These are phyloP conservation scores for Deuterostichococcus epilithicus DNA, from an alignment of 139 green algal genomes.

Conservation along the genomic window DNA sequence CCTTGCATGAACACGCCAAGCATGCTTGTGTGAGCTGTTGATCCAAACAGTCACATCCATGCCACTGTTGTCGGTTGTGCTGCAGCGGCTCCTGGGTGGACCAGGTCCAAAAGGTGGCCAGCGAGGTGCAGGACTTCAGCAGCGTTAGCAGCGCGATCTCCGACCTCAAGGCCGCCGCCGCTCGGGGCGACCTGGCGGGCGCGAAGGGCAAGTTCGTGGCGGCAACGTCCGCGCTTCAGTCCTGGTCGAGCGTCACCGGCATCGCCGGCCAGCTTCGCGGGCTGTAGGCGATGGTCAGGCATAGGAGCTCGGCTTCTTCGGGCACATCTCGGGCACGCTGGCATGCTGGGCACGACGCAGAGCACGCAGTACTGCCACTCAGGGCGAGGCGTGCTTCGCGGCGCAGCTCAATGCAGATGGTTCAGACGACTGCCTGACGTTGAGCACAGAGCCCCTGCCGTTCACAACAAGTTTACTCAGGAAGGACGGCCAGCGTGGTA, in stretches of 20 bases:
- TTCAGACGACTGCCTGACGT: no score
- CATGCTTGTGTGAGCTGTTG: neutral
- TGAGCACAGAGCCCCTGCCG: no score
- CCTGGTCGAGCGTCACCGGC: conserved; percentile 36
- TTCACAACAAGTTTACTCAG: no score
- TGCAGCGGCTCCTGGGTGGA: conserved; percentile 43
- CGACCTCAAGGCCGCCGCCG: conserved; percentile 17
- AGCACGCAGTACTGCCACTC: no score
- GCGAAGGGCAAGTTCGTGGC: conserved; percentile 51
- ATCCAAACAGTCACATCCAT: neutral
- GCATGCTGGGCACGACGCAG: no score
- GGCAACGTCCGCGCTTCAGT: conserved; percentile 35
- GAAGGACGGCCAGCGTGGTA: no score
- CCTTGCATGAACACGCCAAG: no score
- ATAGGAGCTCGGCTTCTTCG: no score
- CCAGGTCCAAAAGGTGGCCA: conserved; percentile 29
- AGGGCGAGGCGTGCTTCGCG: no score
- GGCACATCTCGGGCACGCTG: no score
- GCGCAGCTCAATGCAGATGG: no score
- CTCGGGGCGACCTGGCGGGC: conserved; percentile 20
- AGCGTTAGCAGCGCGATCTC: conserved; percentile 21
- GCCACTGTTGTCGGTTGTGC: neutral
- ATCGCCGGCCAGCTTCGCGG: conserved; percentile 37
- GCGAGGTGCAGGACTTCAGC: conserved; percentile 12
- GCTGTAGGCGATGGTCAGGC: conserved; percentile 27